Percentiles rank a stretch among this genome's conserved stretches.
Conservation (phyloP, 805 yeast species). For the Scheffersomyces lignosus region DNA sequence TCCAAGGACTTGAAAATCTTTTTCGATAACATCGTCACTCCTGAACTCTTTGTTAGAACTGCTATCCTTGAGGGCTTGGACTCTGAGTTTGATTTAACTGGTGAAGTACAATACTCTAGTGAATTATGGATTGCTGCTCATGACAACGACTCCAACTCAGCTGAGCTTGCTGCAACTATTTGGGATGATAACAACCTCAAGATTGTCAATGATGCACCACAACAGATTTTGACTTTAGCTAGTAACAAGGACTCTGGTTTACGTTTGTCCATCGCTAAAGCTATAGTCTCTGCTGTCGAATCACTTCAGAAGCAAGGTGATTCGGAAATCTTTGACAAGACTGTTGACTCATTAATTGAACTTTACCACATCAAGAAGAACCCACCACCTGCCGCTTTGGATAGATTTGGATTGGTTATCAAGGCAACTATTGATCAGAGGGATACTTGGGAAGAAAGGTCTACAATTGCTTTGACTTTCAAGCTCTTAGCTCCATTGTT, state of each 20-base stretch:
- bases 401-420: constrained; percentile 76
- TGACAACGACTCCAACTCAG: constrained; percentile 64
- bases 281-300: constrained; percentile 61
- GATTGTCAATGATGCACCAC: constrained; percentile 46
- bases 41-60: constrained; percentile 70
- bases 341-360: constrained; percentile 48
- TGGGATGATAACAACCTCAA: constrained; percentile 77
- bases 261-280: constrained; percentile 69
- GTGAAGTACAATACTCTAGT: constrained; percentile 48
- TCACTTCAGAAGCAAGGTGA: constrained; percentile 24
- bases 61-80: constrained; percentile 83
- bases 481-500: constrained; percentile 55
- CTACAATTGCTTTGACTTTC: constrained; percentile 74
- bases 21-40: constrained; percentile 54
- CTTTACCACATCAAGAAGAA: constrained; percentile 60
- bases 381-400: constrained; percentile 77
- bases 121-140: constrained; percentile 80
- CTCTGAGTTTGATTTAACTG: constrained; percentile 69
- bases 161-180: constrained; percentile 71
- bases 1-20: constrained; percentile 58
- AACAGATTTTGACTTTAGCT: constrained; percentile 49
- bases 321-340: constrained; percentile 22
- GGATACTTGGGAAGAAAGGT: constrained; percentile 83
- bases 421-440: constrained; percentile 58
- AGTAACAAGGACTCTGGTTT: constrained; percentile 62